A percentile compares a stretch with the other conserved stretches of the same genome.
These are phyloP conservation scores for Asterophora parasitica DNA, from an alignment of 768 basidiomycete species.

Conservation along the genomic window DNA sequence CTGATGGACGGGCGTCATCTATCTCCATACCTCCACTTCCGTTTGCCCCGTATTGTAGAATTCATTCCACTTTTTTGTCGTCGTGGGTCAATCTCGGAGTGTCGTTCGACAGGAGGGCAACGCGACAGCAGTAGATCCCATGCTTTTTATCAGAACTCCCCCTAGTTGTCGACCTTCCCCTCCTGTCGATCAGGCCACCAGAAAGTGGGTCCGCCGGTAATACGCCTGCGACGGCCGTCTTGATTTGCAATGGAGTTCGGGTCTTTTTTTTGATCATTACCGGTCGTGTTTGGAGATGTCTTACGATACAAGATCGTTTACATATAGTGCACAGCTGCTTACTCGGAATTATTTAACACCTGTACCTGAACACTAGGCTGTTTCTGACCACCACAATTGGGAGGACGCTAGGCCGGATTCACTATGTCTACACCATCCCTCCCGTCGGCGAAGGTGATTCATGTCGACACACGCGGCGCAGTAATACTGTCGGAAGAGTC, in stretches of 20 bases:
- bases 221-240: slow-evolving; percentile 2
- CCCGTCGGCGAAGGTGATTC: slow-evolving; percentile 81
- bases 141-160: too few species aligned
- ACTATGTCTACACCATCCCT: slow-evolving; percentile 54
- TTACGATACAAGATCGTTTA: slow-evolving; percentile 24
- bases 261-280: slow-evolving; percentile 13
- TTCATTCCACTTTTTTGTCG: background rate
- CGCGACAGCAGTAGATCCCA: background rate
- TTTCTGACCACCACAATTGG: slow-evolving; percentile 7
- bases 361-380: background rate
- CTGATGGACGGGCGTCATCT: slow-evolving; percentile 22
- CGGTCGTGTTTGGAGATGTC: slow-evolving; percentile 21
- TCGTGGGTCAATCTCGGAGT: slow-evolving; percentile 9
- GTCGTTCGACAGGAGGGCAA: background rate
- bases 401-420: slow-evolving; percentile 10
- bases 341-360: slow-evolving; percentile 6
- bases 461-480: slow-evolving; percentile 92
- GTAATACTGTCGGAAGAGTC: slow-evolving; percentile 93
- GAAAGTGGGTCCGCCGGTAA: slow-evolving; percentile 7
- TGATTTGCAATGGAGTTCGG: slow-evolving; percentile 11
- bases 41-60: slow-evolving; percentile 15
- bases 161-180: slow-evolving; percentile 2
- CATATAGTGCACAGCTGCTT: slow-evolving; percentile 3
- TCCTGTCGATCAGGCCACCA: background rate
- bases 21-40: background rate